Conservation (phyloP, 2,329 filamentous ascomycete species). For the Aspergillus brasiliensis region DNA sequence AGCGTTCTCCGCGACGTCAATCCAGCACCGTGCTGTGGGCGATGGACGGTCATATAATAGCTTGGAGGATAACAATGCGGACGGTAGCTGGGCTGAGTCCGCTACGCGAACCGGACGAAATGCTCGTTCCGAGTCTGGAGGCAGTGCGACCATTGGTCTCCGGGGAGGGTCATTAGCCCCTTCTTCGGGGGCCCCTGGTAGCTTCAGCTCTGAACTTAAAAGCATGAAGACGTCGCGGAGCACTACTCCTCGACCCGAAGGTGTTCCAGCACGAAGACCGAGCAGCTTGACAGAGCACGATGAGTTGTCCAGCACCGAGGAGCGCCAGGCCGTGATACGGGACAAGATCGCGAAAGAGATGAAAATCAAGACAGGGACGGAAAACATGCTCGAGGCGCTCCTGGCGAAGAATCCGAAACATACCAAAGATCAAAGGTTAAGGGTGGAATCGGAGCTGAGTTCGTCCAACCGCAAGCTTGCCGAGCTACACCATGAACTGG, state of each 20-base stretch:
- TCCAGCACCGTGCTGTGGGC: slow-evolving; percentile 42
- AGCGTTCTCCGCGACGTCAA: slow-evolving; percentile 45
- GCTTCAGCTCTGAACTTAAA: slow-evolving; percentile 86
- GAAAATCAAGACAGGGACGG: slow-evolving; percentile 96
- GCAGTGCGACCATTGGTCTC: slow-evolving; percentile 64
- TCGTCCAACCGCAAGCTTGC: slow-evolving; percentile 75
- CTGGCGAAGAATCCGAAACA: slow-evolving; percentile 96
- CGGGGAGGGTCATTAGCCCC: slow-evolving; percentile 69
- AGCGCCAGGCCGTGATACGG: slow-evolving; percentile 72
- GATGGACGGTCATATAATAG: slow-evolving; percentile 43
- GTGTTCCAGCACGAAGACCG: slow-evolving; percentile 51
- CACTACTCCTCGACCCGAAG: slow-evolving; percentile 60
- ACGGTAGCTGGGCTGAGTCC: slow-evolving; percentile 43
- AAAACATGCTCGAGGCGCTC: slow-evolving; percentile 94
- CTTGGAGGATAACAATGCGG: slow-evolving; percentile 40
- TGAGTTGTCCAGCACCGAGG: slow-evolving; percentile 64
- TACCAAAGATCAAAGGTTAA: slow-evolving; percentile 77
- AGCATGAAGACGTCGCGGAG: slow-evolving; percentile 66
- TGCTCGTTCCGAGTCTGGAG: slow-evolving; percentile 58
- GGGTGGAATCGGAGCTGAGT: slow-evolving; percentile 85
- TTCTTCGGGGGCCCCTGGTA: slow-evolving; percentile 71
- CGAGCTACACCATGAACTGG: slow-evolving; percentile 60
- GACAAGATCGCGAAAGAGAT: slow-evolving; percentile 91
- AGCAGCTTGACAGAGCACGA: slow-evolving; percentile 62
- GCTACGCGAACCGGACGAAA: slow-evolving; percentile 36